These are phyloP conservation scores for Stephania cephalantha DNA, from an alignment of 164 flowering plant genomes.

Conservation along the genomic window DNA sequence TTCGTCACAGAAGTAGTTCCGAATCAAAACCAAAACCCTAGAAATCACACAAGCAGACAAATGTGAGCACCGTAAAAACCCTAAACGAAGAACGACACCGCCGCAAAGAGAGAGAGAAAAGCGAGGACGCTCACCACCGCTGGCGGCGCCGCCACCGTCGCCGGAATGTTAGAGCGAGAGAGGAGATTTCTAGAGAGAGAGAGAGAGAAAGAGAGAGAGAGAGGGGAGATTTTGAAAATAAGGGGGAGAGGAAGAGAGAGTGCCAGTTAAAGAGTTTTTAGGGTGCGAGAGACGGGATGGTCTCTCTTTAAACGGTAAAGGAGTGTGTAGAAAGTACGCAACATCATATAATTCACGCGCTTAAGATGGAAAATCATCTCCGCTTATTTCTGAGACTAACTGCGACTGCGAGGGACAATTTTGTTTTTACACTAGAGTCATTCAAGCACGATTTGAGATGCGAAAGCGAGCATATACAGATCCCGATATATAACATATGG, in stretches of 20 bases:
- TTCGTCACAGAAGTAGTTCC: not conserved
- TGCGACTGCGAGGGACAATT: too few relatives aligned
- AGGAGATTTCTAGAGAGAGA: not conserved
- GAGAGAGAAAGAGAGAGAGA: constrained; percentile 5
- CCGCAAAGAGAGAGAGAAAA: not conserved
- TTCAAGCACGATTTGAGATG: too few relatives aligned
- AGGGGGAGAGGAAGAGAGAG: constrained; percentile 2
- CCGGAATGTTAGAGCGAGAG: not conserved
- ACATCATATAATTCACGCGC: not conserved
- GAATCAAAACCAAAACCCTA: constrained; percentile 8
- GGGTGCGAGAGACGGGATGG: not conserved
- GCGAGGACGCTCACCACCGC: not conserved
- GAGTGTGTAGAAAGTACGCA: constrained; percentile 7
- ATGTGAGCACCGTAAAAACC: not conserved
- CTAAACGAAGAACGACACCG: not conserved
- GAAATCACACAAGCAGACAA: not conserved
- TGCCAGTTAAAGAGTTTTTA: not conserved
- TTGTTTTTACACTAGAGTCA: too few relatives aligned
- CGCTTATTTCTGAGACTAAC: too few relatives aligned
- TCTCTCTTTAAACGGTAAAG: constrained; percentile 1
- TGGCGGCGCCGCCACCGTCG: not conserved
- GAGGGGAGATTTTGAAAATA: constrained; percentile 9
- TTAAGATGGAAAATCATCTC: not conserved
- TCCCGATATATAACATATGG: too few relatives aligned
- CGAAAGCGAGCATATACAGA: too few relatives aligned